phyloP scores from a whole-genome alignment of 192 early-diverging fungal species.

The Backusella tuberculispora region DNA sequence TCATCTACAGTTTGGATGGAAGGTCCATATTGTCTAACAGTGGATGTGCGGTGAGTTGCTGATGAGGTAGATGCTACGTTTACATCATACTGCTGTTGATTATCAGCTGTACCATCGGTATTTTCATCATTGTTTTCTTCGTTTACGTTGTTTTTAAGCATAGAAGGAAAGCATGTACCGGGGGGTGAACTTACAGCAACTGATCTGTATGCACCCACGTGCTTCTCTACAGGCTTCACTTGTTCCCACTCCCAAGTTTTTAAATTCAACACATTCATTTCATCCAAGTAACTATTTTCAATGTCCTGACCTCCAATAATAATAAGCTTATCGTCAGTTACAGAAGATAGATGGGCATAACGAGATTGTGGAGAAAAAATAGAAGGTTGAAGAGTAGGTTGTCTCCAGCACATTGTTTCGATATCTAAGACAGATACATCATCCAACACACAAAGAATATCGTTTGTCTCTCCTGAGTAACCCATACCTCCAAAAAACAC shows the following conservation, averaged over 20 bases:
- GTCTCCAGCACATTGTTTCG: conserved; percentile 67
- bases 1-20: conserved; percentile 45
- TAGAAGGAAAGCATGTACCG: conserved; percentile 18
- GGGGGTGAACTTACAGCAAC: conserved; percentile 63
- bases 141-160: conserved; percentile 14
- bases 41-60: conserved; percentile 4
- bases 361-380: conserved; percentile 61
- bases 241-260: conserved; percentile 68
- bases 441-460: conserved; percentile 68
- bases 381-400: conserved; percentile 49
- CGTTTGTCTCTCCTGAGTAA: conserved; percentile 53
- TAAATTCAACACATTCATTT: conserved; percentile 79
- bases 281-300: conserved; percentile 75
- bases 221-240: conserved; percentile 69
- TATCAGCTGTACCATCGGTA: neutral
- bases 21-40: conserved; percentile 24
- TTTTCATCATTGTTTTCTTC: neutral
- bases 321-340: conserved; percentile 65
- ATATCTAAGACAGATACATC: conserved; percentile 74
- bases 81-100: neutral
- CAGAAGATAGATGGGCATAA: conserved; percentile 78
- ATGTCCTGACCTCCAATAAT: conserved; percentile 81
- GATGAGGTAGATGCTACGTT: neutral
- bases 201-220: conserved; percentile 80
- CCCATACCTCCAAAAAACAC: conserved; percentile 86